Conservation (phyloP, 108 stramenopile species). For the Pseudonitzschia pungens region DNA sequence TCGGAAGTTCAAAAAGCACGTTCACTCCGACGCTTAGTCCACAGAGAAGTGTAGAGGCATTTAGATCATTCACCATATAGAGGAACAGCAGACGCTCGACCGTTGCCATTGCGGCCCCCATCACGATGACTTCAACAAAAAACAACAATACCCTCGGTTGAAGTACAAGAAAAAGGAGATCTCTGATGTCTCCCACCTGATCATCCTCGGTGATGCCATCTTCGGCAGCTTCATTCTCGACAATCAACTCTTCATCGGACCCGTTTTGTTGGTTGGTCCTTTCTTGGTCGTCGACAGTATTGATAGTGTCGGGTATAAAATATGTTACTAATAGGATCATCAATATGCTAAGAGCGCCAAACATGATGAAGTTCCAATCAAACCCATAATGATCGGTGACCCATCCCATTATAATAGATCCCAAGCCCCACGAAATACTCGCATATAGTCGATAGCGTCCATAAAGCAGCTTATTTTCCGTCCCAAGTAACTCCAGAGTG, state of each 20-base stretch:
- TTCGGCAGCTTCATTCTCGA: neutral
- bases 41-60: conserved; percentile 39
- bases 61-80: conserved; percentile 41
- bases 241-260: neutral
- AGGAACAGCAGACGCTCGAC: conserved; percentile 46
- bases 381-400: conserved; percentile 49
- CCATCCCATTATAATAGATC: conserved; percentile 55
- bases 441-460: conserved; percentile 49
- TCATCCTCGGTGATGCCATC: neutral
- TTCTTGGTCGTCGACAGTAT: neutral
- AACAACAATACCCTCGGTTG: conserved; percentile 33
- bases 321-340: conserved; percentile 31
- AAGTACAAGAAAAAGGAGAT: conserved; percentile 24
- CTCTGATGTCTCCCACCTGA: conserved; percentile 7
- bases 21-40: conserved; percentile 40
- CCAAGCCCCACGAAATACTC: conserved; percentile 45
- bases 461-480: conserved; percentile 40
- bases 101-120: conserved; percentile 52
- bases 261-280: neutral
- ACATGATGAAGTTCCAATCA: conserved; percentile 51
- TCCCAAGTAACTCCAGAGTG: conserved; percentile 45
- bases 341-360: conserved; percentile 33
- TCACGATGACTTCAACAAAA: conserved; percentile 38
- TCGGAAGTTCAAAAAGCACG: conserved; percentile 41
- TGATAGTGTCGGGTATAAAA: conserved; percentile 29